These are phyloP conservation scores for Malbranchea zuffiana DNA, from an alignment of 2,329 filamentous ascomycete species.

Conservation along the genomic window DNA sequence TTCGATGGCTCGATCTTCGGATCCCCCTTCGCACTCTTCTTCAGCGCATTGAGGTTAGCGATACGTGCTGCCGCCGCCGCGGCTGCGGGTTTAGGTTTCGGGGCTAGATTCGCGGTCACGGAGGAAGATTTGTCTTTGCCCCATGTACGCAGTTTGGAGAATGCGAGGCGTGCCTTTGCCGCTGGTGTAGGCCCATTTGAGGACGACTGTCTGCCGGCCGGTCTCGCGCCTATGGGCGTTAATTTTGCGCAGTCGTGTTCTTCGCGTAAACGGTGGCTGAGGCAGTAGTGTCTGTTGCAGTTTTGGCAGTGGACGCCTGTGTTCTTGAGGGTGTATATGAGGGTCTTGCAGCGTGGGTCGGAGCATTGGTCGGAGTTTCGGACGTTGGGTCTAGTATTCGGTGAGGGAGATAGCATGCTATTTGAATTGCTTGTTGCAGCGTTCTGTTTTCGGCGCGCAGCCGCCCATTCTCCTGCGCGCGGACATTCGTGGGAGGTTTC, in stretches of 20 bases:
- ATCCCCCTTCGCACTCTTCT: slow-evolving; percentile 83
- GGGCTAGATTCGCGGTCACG: slow-evolving; percentile 51
- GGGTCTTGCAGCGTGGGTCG: slow-evolving; percentile 40
- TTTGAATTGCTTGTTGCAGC: slow-evolving; percentile 19
- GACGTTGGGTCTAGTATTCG: slow-evolving; percentile 43
- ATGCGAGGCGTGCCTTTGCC: slow-evolving; percentile 60
- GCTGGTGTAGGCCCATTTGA: slow-evolving; percentile 36
- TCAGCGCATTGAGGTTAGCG: slow-evolving; percentile 63
- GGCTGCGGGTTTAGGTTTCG: slow-evolving; percentile 55
- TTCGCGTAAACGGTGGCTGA: slow-evolving; percentile 42
- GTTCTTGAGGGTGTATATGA: slow-evolving; percentile 42
- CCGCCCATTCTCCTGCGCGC: slow-evolving; percentile 51
- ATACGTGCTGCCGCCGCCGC: slow-evolving; percentile 54
- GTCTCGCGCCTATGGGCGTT: slow-evolving; percentile 46
- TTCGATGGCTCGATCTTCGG: slow-evolving; percentile 69
- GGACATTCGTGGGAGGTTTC: slow-evolving; percentile 67
- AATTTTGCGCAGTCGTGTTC: slow-evolving; percentile 78
- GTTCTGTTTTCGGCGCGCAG: slow-evolving; percentile 33
- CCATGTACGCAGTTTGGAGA: slow-evolving; percentile 71
- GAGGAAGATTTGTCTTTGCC: slow-evolving; percentile 60
- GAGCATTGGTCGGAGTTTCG: slow-evolving; percentile 44
- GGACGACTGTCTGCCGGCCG: slow-evolving; percentile 21
- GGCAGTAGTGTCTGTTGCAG: slow-evolving; percentile 42
- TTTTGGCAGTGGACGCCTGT: slow-evolving; percentile 41
- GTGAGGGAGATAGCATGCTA: slow-evolving; percentile 20